A percentile compares a stretch with the other conserved stretches of the same genome.
Evolutionary conservation across 495 filamentous ascomycete species (phyloP).

Genomic region (Parathielavia appendiculata): DNA sequence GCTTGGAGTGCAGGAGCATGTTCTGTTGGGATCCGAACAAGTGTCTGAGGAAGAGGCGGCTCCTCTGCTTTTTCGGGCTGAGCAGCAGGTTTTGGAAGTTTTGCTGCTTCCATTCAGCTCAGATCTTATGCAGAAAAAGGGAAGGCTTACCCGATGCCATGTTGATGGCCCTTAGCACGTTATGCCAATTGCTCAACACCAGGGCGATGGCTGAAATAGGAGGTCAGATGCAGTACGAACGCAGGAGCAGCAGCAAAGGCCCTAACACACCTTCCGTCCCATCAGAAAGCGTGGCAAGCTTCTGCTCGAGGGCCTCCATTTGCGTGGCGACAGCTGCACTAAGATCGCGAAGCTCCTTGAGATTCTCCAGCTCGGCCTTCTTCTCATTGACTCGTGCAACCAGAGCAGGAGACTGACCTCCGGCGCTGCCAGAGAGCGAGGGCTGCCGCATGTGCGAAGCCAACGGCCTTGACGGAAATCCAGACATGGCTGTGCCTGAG

Average conservation of each 20-base stretch:
- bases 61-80: constrained; percentile 32
- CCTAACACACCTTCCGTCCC: constrained; percentile 75
- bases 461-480: constrained; percentile 49
- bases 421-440: constrained; percentile 46
- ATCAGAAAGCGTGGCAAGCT: constrained; percentile 79
- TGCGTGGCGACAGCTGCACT: constrained; percentile 80
- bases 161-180: constrained; percentile 85
- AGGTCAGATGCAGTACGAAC: constrained; percentile 1
- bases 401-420: constrained; percentile 75
- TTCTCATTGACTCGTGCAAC: constrained; percentile 86
- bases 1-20: constrained; percentile 55
- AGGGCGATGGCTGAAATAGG: constrained; percentile 68
- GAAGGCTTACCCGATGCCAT: constrained; percentile 82
- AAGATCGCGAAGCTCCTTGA: constrained; percentile 81
- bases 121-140: constrained; percentile 3
- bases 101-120: constrained; percentile 58
- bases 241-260: not conserved
- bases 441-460: constrained; percentile 58
- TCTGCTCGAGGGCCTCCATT: constrained; percentile 87
- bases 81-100: constrained; percentile 41
- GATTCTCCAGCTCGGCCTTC: constrained; percentile 83
- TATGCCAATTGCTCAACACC: constrained; percentile 93
- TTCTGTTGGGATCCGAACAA: constrained; percentile 73
- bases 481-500: constrained; percentile 27
- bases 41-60: constrained; percentile 65